Evolutionary conservation across 116 monocot species (phyloP), one percentile per base, ranked within the genome.

Genomic region (Iris pallida): DNA sequence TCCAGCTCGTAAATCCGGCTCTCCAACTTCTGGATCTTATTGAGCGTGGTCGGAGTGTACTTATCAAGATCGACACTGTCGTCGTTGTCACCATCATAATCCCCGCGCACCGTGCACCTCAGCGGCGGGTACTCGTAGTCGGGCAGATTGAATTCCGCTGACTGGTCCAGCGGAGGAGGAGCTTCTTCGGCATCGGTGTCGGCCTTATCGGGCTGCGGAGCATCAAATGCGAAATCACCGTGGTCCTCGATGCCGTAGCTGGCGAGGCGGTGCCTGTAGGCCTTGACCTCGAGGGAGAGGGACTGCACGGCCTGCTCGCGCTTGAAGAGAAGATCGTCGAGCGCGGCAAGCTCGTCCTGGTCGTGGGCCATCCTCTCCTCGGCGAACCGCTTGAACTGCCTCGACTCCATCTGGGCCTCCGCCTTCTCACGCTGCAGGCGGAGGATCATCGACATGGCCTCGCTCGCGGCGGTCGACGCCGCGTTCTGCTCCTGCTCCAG

Each of bases 391-490:
- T 70, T 68, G 78, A 85, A 89, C 58, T 89, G 89, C 1, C 89
- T 77, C 8, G 73, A 79, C 80, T 89, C 89, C 89, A 89, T 85
- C 75, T 75, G 78, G 5, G 44, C 58, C 66, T 85, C 89, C 10
- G 85, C 85, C 80, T 85, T 89, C 80, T 89, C 89, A 5, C 85
- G 76, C 85, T 89, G 89, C 6, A 89, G 75, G 0, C 83, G 73
- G 48, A 85, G 75, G 70, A 85, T 89, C 89, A 89, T 89, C 44
- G 82, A 80, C 89, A 89, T 85, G 14, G 89, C 72, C 78, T 89
- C 89, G 73, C 61, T 82, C 7, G 89, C 76, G 5, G 89, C 82
- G 45, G 82, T 61, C 4, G 82, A 57, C 6, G 89, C 63, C 3
- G 89, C 85, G 58, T 40, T 70, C 54, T 85, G 44, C 80, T 89